Base-by-base conservation (phyloP, 2,329 filamentous ascomycete species). In the Lecanoromycetidae sp. region DNA sequence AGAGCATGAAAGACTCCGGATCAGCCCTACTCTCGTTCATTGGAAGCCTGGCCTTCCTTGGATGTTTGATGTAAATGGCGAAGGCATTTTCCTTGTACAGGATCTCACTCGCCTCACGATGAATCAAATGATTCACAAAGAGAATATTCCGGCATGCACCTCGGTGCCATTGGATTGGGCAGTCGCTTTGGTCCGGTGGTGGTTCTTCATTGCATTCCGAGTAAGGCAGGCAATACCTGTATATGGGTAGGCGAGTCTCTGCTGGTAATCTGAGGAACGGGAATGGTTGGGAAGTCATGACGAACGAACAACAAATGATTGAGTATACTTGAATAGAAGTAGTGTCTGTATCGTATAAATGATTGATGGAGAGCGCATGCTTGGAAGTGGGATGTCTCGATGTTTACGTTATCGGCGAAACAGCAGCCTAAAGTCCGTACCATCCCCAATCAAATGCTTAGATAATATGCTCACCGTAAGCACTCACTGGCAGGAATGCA, bases 1-100 rank as follows among this genome's bases (percentile, higher is more conserved):
- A 10, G n/a, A 51, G 43, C 34, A 51, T 44, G 27, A 51, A 47
- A 23, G 48, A 51, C 22, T 51, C 48, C 15, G 26, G 26, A 29
- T 47, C 38, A 22, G 44, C 43, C 26, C 44, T 43, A 12, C 48
- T 35, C 17, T 47, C 44, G 25, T 46, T 43, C 43, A 47, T 46
- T 2, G 48, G 38, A 9, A 50, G 39, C 8, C 44, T 45, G n/a
- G 48, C 35, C 15, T 32, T 32, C 9, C 29, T 26, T 19, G 48
- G 48, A 15, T 50, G 48, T 34, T 13, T 41, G 12, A 50, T 20
- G 20, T 46, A 50, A 12, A 50, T 29, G 5, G 48, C 30, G 35
- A 50, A 50, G 7, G 22, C 12, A 20, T 50, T 50, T 3, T 47
- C 30, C 2, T 20, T 12, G 17, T 42, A 50, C 8, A 50, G 26